Percentiles rank a stretch among this genome's conserved stretches.
phyloP scores from a whole-genome alignment of 805 yeast genomes.

The Candida odintsovae region DNA sequence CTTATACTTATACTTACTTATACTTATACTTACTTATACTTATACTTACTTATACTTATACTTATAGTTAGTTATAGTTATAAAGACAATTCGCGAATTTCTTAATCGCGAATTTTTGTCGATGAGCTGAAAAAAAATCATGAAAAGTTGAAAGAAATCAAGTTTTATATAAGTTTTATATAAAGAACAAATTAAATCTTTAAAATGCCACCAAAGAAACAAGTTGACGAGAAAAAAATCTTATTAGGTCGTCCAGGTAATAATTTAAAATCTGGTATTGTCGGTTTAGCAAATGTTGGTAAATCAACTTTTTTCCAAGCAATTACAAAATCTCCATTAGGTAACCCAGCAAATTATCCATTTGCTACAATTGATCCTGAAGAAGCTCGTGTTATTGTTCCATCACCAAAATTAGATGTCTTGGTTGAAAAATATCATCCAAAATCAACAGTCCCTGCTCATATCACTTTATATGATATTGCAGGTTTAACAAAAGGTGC shows the following conservation, averaged over 20 bases:
- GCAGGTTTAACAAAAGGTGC: slow-evolving; percentile 99
- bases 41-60: too few species aligned
- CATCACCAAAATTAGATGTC: slow-evolving; percentile 80
- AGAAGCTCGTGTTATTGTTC: slow-evolving; percentile 93
- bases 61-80: too few species aligned
- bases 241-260: slow-evolving; percentile 81
- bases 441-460: slow-evolving; percentile 84
- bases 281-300: slow-evolving; percentile 92
- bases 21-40: too few species aligned
- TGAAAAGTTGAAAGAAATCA: background rate
- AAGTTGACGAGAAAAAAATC: slow-evolving; percentile 65
- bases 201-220: slow-evolving; percentile 69
- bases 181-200: background rate
- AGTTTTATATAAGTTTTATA: background rate
- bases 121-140: too few species aligned
- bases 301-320: slow-evolving; percentile 98
- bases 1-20: too few species aligned
- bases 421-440: slow-evolving; percentile 74
- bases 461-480: slow-evolving; percentile 89
- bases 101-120: background rate
- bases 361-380: slow-evolving; percentile 98
- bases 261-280: slow-evolving; percentile 78
- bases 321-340: slow-evolving; percentile 85
- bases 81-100: background rate
- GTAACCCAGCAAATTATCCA: slow-evolving; percentile 97